Conservation (phyloP, 441 rosid species). For the Isatis lusitanica region DNA sequence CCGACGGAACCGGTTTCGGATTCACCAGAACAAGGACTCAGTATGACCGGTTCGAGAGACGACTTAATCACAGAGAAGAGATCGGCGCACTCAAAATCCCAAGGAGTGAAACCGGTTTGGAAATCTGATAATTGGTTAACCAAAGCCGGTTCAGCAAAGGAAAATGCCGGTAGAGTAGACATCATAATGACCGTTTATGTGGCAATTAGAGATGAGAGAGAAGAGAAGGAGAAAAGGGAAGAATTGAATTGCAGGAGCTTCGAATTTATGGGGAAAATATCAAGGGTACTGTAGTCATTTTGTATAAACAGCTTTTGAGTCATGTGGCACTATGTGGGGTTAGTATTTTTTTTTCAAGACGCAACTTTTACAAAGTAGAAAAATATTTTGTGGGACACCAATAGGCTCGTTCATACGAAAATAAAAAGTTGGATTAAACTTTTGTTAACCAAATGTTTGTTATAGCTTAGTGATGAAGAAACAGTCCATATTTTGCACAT, state of each 20-base stretch:
- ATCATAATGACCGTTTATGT: slow-evolving; percentile 39
- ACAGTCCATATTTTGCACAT: slow-evolving; percentile 33
- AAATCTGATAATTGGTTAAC: slow-evolving; percentile 43
- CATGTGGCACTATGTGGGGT: slow-evolving; percentile 48
- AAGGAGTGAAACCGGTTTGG: slow-evolving; percentile 52
- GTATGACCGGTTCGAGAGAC: slow-evolving; percentile 20
- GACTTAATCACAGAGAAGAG: slow-evolving; percentile 24
- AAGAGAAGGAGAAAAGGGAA: slow-evolving; percentile 79
- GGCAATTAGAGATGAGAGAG: slow-evolving; percentile 30
- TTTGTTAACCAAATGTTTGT: slow-evolving; percentile 25
- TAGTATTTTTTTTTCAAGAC: neutral
- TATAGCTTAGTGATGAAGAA: slow-evolving; percentile 61
- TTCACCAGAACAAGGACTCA: slow-evolving; percentile 31
- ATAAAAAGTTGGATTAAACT: slow-evolving; percentile 4
- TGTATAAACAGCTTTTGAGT: slow-evolving; percentile 44
- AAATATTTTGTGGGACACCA: slow-evolving; percentile 26
- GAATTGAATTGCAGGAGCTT: slow-evolving; percentile 54
- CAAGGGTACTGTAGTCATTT: slow-evolving; percentile 24
- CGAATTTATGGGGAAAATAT: slow-evolving; percentile 49
- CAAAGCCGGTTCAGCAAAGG: slow-evolving; percentile 33
- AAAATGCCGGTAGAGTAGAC: slow-evolving; percentile 44
- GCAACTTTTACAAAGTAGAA: slow-evolving; percentile 13
- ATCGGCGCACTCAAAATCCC: slow-evolving; percentile 55
- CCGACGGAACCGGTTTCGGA: slow-evolving; percentile 32
- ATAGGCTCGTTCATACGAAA: neutral